Percentiles rank a stretch among this genome's conserved stretches.
These are phyloP conservation scores for Auriscalpium vulgare DNA, from an alignment of 768 basidiomycete species.

Conservation along the genomic window DNA sequence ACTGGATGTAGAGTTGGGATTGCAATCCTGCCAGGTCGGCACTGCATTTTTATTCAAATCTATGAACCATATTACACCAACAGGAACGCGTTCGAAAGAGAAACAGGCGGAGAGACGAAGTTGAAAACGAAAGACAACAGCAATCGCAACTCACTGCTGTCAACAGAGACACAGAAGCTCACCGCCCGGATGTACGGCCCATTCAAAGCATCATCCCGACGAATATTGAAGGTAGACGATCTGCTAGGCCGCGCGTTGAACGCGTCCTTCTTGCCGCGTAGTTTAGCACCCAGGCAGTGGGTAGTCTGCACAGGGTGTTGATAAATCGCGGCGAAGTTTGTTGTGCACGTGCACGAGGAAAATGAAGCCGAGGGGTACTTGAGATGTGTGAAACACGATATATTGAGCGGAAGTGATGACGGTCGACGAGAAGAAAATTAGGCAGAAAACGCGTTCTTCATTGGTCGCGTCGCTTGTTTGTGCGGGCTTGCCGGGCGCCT, in stretches of 20 bases:
- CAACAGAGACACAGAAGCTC: not conserved
- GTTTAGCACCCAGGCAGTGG: conserved; percentile 61
- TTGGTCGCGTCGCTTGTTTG: not conserved
- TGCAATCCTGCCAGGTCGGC: not conserved
- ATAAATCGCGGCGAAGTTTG: conserved; percentile 44
- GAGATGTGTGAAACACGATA: not conserved
- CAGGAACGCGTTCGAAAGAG: not conserved
- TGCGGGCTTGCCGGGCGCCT: not conserved
- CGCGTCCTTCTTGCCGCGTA: conserved; percentile 44
- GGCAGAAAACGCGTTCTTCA: not conserved
- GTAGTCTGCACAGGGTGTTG: conserved; percentile 44
- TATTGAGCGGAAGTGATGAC: not conserved
- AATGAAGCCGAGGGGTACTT: not conserved
- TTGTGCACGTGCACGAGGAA: not conserved
- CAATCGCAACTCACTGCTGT: not conserved
- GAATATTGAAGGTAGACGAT: conserved; percentile 40
- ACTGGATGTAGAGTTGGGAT: not conserved
- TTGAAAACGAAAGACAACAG: not conserved
- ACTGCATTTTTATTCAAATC: not conserved
- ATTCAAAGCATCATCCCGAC: conserved; percentile 42
- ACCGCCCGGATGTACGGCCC: conserved; percentile 2
- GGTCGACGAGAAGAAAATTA: not conserved
- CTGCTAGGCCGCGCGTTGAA: conserved; percentile 34
- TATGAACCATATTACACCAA: too few species aligned
- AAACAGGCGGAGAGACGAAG: not conserved